These are phyloP conservation scores for Blastomyces emzantsi DNA, from an alignment of 2,329 filamentous ascomycete genomes.

Conservation along the genomic window DNA sequence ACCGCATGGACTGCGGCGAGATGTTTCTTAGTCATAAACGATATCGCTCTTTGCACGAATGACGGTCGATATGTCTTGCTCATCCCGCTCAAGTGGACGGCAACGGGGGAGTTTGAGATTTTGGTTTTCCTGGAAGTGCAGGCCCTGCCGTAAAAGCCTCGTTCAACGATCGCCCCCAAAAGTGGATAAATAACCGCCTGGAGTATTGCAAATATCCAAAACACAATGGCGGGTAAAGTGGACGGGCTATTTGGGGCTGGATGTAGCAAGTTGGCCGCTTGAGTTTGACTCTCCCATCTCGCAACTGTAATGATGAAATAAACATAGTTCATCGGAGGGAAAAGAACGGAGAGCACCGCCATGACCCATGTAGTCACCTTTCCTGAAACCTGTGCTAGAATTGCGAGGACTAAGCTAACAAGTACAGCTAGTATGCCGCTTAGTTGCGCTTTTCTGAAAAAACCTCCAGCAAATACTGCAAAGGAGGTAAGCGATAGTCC, in stretches of 20 bases:
- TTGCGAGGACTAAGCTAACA: slow-evolving; percentile 62
- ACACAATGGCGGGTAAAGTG: slow-evolving; percentile 59
- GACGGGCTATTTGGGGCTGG: slow-evolving; percentile 58
- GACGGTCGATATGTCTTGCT: slow-evolving; percentile 69
- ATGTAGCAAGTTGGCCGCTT: slow-evolving; percentile 52
- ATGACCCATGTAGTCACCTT: slow-evolving; percentile 50
- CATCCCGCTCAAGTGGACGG: slow-evolving; percentile 63
- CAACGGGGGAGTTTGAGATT: slow-evolving; percentile 32
- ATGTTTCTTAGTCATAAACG: slow-evolving; percentile 39
- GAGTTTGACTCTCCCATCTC: slow-evolving; percentile 58
- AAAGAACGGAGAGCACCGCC: slow-evolving; percentile 62
- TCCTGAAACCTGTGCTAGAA: slow-evolving; percentile 68
- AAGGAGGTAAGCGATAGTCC: slow-evolving; percentile 71
- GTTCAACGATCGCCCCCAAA: slow-evolving; percentile 65
- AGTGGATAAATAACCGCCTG: slow-evolving; percentile 73
- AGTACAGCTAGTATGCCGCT: slow-evolving; percentile 75
- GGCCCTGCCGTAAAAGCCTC: slow-evolving; percentile 64
- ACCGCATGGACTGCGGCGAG: slow-evolving; percentile 71
- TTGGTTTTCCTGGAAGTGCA: slow-evolving; percentile 47
- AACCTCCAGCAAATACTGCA: slow-evolving; percentile 68
- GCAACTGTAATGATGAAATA: slow-evolving; percentile 70
- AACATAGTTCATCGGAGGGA: slow-evolving; percentile 80
- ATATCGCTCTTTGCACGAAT: slow-evolving; percentile 45
- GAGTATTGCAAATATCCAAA: slow-evolving; percentile 68
- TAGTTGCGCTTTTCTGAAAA: slow-evolving; percentile 81